phyloP scores from a whole-genome alignment of 2,329 filamentous ascomycete species.

The Diplodia scrobiculata region DNA sequence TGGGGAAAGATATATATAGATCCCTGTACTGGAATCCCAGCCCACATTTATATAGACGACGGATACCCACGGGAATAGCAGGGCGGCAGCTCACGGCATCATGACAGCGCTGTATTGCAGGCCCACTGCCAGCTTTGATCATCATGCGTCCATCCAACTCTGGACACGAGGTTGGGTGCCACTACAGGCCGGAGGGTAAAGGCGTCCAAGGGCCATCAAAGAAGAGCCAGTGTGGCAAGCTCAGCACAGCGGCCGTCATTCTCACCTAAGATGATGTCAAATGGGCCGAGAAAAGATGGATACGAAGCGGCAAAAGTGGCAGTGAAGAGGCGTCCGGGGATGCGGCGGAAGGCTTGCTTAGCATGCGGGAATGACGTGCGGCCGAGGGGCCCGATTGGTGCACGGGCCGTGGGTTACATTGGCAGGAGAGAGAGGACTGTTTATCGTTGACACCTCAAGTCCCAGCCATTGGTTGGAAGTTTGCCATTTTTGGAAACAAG shows the following conservation, averaged over 20 bases:
- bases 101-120: background rate
- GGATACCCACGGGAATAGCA: background rate
- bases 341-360: background rate
- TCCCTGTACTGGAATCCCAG: background rate
- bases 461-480: background rate
- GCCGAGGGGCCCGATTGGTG: background rate
- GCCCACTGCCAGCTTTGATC: slow-evolving; percentile 6
- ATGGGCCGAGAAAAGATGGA: background rate
- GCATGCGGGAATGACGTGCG: slow-evolving; percentile 8
- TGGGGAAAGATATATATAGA: too few relatives aligned
- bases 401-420: slow-evolving; percentile 13
- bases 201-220: background rate
- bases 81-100: background rate
- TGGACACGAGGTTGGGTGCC: background rate
- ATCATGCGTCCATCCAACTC: background rate
- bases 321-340: background rate
- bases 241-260: background rate
- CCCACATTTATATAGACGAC: background rate
- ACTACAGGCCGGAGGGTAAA: background rate
- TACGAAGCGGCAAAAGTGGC: slow-evolving; percentile 5
- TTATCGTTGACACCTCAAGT: background rate
- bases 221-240: background rate
- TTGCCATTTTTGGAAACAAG: slow-evolving; percentile 9
- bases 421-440: background rate
- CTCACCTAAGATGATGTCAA: background rate